These are phyloP conservation scores for Sarocladiaceae sp. DNA, from an alignment of 2,329 filamentous ascomycete species.

Conservation along the genomic window DNA sequence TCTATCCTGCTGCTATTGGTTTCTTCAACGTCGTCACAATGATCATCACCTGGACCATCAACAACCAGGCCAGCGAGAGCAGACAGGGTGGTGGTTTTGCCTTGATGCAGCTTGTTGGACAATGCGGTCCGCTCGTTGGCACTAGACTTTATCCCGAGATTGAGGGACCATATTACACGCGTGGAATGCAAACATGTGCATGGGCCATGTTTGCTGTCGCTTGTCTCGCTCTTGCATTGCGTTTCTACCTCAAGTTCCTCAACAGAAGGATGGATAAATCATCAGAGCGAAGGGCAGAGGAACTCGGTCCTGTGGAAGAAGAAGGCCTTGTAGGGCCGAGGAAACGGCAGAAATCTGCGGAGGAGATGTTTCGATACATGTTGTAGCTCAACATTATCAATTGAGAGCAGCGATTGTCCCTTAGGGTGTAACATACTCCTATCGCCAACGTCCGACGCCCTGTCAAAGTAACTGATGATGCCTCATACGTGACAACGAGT, in stretches of 20 bases:
- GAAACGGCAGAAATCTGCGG: slow-evolving; percentile 16
- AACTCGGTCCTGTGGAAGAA: slow-evolving; percentile 28
- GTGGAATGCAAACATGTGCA: slow-evolving; percentile 60
- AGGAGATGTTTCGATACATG: slow-evolving; percentile 41
- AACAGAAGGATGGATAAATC: slow-evolving; percentile 43
- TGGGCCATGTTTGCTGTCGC: slow-evolving; percentile 60
- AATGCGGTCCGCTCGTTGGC: slow-evolving; percentile 71
- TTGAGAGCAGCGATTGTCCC: too few species aligned
- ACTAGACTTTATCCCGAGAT: slow-evolving; percentile 59
- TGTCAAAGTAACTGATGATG: too few species aligned
- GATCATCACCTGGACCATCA: slow-evolving; percentile 83
- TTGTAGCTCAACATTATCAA: slow-evolving; percentile 10
- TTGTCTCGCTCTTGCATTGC: slow-evolving; percentile 47
- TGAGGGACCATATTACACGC: slow-evolving; percentile 58
- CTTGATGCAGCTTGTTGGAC: slow-evolving; percentile 75
- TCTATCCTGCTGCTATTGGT: slow-evolving; percentile 74
- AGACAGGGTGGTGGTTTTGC: slow-evolving; percentile 74
- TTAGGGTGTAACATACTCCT: too few species aligned
- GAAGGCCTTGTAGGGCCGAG: slow-evolving; percentile 33
- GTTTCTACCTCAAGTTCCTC: slow-evolving; percentile 45
- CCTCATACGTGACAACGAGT: too few species aligned
- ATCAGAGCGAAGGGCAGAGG: slow-evolving; percentile 21
- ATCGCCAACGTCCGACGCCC: too few species aligned
- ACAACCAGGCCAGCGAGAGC: slow-evolving; percentile 70
- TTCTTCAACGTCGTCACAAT: slow-evolving; percentile 84